These are phyloP conservation scores for Thalassiosira mediterranea DNA, from an alignment of 352 stramenopile species.

Conservation along the genomic window DNA sequence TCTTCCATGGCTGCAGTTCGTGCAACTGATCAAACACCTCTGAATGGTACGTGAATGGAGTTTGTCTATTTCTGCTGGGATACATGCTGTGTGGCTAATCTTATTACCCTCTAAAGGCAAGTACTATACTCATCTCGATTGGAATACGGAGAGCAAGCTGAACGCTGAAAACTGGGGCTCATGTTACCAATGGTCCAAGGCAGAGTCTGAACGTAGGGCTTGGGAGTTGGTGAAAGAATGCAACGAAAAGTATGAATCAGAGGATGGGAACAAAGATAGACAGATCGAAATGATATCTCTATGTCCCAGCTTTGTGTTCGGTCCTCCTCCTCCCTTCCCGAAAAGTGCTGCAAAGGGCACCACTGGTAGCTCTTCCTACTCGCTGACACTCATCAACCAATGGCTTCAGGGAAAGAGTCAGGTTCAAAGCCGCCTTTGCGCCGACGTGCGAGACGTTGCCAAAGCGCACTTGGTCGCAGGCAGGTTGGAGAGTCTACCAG, in stretches of 20 bases:
- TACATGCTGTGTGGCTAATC: too few relatives aligned
- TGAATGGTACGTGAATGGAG: too few relatives aligned
- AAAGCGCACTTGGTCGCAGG: slow-evolving; percentile 71
- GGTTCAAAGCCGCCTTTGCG: slow-evolving; percentile 78
- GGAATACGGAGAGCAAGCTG: slow-evolving; percentile 65
- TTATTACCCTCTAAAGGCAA: too few relatives aligned
- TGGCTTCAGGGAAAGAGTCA: slow-evolving; percentile 71
- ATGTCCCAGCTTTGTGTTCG: slow-evolving; percentile 82
- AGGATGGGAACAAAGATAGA: background rate
- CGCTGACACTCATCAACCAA: slow-evolving; percentile 69
- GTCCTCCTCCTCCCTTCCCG: slow-evolving; percentile 53
- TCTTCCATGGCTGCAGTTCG: slow-evolving; percentile 81
- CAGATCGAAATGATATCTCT: slow-evolving; percentile 67
- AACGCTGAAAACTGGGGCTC: slow-evolving; percentile 60
- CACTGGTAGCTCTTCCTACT: slow-evolving; percentile 64
- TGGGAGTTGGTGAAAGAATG: slow-evolving; percentile 56
- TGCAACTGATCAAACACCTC: slow-evolving; percentile 71
- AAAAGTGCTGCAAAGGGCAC: slow-evolving; percentile 5
- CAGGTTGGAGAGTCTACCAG: slow-evolving; percentile 15
- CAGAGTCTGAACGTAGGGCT: slow-evolving; percentile 70
- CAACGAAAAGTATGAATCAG: slow-evolving; percentile 28
- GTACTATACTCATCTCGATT: slow-evolving; percentile 68
- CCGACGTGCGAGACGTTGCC: slow-evolving; percentile 79
- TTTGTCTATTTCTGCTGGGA: too few relatives aligned
- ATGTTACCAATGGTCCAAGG: slow-evolving; percentile 78